Evolutionary conservation across 257 asterid species (phyloP).

Genomic region (Solanum rostratum): DNA sequence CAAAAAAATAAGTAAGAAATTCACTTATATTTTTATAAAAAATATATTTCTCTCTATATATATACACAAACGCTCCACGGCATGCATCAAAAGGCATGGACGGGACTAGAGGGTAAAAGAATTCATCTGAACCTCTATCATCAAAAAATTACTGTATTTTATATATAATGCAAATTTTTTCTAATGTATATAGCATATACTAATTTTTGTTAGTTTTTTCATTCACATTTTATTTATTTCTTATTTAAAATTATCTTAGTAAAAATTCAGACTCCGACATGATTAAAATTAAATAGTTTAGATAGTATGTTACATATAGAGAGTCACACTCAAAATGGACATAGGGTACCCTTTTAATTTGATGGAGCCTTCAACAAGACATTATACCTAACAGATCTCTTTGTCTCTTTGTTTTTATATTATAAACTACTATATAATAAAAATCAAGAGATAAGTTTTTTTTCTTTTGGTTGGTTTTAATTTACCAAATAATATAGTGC

Average conservation of each 20-base stretch:
- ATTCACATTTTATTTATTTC: background rate
- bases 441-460: background rate
- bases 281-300: background rate
- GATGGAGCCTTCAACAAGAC: conserved; percentile 23
- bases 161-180: background rate
- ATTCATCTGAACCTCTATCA: background rate
- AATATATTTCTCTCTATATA: too few species aligned
- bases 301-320: background rate
- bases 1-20: background rate
- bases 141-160: background rate
- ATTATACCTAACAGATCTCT: conserved; percentile 19
- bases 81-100: background rate
- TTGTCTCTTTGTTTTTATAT: conserved; percentile 3
- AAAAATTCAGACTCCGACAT: background rate
- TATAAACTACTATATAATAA: background rate
- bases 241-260: background rate
- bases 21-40: background rate
- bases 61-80: background rate
- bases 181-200: background rate
- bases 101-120: background rate
- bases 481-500: conserved; percentile 20
- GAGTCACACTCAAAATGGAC: conserved; percentile 7
- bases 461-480: conserved; percentile 10
- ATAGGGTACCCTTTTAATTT: conserved; percentile 30
- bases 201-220: background rate